Evolutionary conservation across 1,284 basidiomycete species (phyloP).

Genomic region (Ganoderma sinense): DNA sequence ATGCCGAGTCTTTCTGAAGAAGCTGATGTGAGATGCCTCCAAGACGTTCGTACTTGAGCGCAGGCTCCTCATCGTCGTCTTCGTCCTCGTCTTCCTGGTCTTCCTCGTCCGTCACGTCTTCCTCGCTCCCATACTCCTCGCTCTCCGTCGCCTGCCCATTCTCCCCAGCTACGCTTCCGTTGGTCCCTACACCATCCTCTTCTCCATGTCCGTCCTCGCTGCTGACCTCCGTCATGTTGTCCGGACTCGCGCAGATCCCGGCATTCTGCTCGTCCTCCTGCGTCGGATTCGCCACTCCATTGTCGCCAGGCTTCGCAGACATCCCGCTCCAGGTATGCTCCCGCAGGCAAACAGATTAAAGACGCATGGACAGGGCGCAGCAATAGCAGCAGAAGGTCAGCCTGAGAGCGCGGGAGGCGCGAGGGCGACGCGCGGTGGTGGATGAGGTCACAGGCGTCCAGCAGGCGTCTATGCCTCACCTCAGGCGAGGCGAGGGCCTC

Average conservation of each 20-base stretch:
- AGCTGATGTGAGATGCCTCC: constrained; percentile 80
- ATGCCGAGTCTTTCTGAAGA: constrained; percentile 90
- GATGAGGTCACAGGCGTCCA: background rate
- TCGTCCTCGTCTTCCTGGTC: constrained; percentile 59
- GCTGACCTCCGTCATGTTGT: constrained; percentile 27
- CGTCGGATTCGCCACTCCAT: constrained; percentile 1
- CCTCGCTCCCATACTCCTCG: constrained; percentile 14
- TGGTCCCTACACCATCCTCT: constrained; percentile 9
- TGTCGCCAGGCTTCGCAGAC: constrained; percentile 20
- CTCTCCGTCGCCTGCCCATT: constrained; percentile 1
- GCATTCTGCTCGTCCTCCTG: constrained; percentile 5
- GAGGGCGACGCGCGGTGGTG: constrained; percentile 22
- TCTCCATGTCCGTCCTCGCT: constrained; percentile 21
- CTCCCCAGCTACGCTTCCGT: constrained; percentile 5
- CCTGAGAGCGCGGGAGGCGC: constrained; percentile 20
- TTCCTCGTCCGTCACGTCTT: constrained; percentile 36
- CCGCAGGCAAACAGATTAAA: constrained; percentile 2
- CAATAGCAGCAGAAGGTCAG: background rate
- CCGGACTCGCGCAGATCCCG: constrained; percentile 31
- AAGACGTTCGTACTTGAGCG: constrained; percentile 91
- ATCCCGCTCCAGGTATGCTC: constrained; percentile 13
- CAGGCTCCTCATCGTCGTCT: constrained; percentile 82
- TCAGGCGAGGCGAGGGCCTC: too few relatives aligned
- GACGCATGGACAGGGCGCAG: constrained; percentile 14
- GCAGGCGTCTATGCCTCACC: too few relatives aligned